phyloP scores from a whole-genome alignment of 2,329 filamentous ascomycete species.

The Epichloe amarillans region DNA sequence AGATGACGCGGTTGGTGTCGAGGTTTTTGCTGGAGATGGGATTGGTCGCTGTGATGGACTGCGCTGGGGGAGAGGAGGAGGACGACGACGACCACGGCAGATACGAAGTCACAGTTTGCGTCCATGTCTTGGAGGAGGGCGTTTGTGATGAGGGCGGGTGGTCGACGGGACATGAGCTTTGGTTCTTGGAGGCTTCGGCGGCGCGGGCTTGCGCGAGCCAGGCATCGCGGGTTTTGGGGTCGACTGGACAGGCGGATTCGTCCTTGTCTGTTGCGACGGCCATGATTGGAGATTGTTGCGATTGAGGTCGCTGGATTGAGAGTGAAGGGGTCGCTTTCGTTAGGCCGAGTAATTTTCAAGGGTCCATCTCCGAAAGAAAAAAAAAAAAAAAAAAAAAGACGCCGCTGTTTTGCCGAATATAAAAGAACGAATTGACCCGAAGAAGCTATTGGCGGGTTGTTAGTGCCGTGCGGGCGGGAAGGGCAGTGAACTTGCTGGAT shows the following conservation, averaged over 20 bases:
- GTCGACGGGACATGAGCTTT: conserved; percentile 21
- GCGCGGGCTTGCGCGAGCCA: conserved; percentile 59
- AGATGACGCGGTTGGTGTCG: conserved; percentile 57
- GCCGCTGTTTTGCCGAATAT: too few relatives aligned
- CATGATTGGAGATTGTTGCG: neutral
- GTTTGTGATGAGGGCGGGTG: conserved; percentile 11
- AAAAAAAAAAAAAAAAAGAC: too few relatives aligned
- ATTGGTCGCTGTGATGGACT: conserved; percentile 6
- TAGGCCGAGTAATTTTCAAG: too few relatives aligned
- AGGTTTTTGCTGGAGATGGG: conserved; percentile 26
- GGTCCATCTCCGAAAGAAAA: too few relatives aligned
- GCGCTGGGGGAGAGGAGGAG: conserved; percentile 5
- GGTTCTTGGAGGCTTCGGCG: conserved; percentile 8
- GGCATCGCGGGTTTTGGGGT: conserved; percentile 74
- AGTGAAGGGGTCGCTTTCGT: neutral
- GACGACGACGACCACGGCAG: conserved; percentile 25
- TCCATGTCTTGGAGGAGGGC: conserved; percentile 27
- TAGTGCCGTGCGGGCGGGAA: too few relatives aligned
- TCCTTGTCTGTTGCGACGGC: conserved; percentile 8
- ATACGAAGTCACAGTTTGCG: conserved; percentile 27
- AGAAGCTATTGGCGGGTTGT: too few relatives aligned
- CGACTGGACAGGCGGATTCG: conserved; percentile 60
- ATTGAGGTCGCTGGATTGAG: neutral
- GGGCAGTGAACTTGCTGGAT: too few relatives aligned
- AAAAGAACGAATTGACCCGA: too few relatives aligned